A percentile compares a stretch with the other conserved stretches of the same genome.
phyloP scores from a whole-genome alignment of 192 early-diverging fungal genomes.

The Radiomyces spectabilis region DNA sequence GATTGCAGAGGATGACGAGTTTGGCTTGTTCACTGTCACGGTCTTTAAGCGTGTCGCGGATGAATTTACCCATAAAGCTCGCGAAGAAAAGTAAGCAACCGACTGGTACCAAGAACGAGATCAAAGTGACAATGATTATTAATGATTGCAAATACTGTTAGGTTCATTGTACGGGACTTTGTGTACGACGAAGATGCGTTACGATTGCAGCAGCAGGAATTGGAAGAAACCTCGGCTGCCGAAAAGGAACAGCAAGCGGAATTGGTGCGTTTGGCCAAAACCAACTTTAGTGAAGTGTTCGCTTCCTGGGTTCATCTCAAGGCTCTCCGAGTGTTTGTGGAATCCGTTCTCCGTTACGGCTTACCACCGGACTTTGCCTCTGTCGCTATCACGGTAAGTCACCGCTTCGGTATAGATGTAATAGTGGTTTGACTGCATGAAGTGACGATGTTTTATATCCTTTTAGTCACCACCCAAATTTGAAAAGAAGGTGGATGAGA shows the following conservation, averaged over 20 bases:
- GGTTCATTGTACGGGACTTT: constrained; percentile 94
- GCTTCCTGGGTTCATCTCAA: constrained; percentile 93
- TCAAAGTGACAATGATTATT: background rate
- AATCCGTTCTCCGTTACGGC: constrained; percentile 95
- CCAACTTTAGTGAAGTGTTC: constrained; percentile 93
- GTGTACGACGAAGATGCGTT: constrained; percentile 80
- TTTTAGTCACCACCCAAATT: constrained; percentile 66
- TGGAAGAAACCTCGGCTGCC: constrained; percentile 40
- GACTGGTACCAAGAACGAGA: background rate
- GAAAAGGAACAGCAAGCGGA: constrained; percentile 63
- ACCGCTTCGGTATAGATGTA: too few relatives aligned
- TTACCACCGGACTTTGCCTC: constrained; percentile 90
- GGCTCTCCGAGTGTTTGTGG: constrained; percentile 90
- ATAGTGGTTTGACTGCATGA: background rate
- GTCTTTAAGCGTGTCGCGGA: constrained; percentile 84
- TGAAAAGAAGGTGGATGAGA: constrained; percentile 73
- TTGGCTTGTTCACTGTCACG: constrained; percentile 83
- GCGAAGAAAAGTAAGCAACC: constrained; percentile 67
- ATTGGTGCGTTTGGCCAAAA: constrained; percentile 79
- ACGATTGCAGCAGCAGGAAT: constrained; percentile 73
- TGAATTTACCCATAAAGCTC: constrained; percentile 84
- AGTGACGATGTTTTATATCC: constrained; percentile 12
- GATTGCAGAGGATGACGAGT: constrained; percentile 96
- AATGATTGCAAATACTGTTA: too few relatives aligned
- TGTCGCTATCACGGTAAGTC: constrained; percentile 58